Evolutionary conservation across 1,139 yeast species (phyloP), one percentile per base, ranked within the genome.

Genomic region (Kluyveromyces sp.): DNA sequence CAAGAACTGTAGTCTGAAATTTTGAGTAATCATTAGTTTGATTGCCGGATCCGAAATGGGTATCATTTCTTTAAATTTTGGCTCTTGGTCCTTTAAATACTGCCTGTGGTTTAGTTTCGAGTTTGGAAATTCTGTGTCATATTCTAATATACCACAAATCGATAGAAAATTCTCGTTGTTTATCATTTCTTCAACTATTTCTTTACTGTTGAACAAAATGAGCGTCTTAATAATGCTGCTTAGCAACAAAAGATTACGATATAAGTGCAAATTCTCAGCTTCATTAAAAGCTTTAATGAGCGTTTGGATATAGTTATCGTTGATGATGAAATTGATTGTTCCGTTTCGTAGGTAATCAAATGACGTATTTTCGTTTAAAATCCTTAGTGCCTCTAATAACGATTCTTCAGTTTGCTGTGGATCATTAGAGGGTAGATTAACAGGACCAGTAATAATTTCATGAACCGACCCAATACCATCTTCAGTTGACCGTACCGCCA

Each of bases 61-160:
- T 25, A 88, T 68, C 3, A 90, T 85, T 55, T 83, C 82, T 60
- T 83, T 83, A 65, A 86, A 83, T 36, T 71, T 74, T 7, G 83
- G 70, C 5, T 55, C 59, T 45, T 79, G 78, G 45, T 79, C 75
- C 4, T 66, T 61, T 33, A 88, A 65, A 58, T 78, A 81, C 25
- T 76, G 78, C 42, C 97, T 71, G 66, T 87, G 88, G 55, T 85
- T 82, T 2, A 96, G 88, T 64, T 87, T 89, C 53, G 75, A 72
- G 26, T 73, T 73, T 0, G 96, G 95, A 57, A 75, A 86, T 48
- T 85, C 95, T 0, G 94, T 85, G 61, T 90, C 97, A 64, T 90
- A 92, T 63, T 92, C 98, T 42, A 92, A 67, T n/a, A 88, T 83
- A 0, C 96, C 95, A 7, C 83, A 76, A 4, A 86, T 68, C 0